These are phyloP conservation scores for Syzygium malaccense DNA, from an alignment of 441 rosid genomes.

Conservation along the genomic window DNA sequence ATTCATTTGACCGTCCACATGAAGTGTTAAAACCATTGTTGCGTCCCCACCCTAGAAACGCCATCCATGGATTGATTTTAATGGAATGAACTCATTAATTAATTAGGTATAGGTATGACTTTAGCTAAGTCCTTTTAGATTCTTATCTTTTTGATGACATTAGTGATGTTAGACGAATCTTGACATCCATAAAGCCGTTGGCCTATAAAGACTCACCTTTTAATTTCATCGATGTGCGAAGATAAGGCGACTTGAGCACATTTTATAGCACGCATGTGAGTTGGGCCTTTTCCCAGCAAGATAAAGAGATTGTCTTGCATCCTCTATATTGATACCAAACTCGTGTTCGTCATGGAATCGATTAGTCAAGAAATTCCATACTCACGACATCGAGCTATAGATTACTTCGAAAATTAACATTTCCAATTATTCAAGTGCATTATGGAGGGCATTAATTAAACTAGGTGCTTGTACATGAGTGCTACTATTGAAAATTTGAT, in stretches of 20 bases:
- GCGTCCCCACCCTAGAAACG: not conserved
- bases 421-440: not conserved
- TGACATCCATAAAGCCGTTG: not conserved
- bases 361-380: not conserved
- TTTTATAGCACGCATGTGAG: too few species aligned
- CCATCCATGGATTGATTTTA: not conserved
- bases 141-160: not conserved
- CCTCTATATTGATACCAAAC: not conserved
- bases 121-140: not conserved
- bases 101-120: not conserved
- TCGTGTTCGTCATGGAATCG: not conserved
- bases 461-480: not conserved
- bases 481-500: not conserved
- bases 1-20: not conserved
- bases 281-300: not conserved
- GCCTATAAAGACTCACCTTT: not conserved
- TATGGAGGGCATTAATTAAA: not conserved
- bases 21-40: not conserved
- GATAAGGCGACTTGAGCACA: not conserved
- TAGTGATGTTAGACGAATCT: not conserved
- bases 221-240: not conserved
- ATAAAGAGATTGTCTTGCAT: not conserved
- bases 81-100: not conserved
- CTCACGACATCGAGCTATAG: not conserved
- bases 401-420: not conserved